Percentiles rank a stretch among this genome's conserved stretches.
phyloP scores from a whole-genome alignment of 2,329 filamentous ascomycete genomes.

The Trichoderma guizhouense region DNA sequence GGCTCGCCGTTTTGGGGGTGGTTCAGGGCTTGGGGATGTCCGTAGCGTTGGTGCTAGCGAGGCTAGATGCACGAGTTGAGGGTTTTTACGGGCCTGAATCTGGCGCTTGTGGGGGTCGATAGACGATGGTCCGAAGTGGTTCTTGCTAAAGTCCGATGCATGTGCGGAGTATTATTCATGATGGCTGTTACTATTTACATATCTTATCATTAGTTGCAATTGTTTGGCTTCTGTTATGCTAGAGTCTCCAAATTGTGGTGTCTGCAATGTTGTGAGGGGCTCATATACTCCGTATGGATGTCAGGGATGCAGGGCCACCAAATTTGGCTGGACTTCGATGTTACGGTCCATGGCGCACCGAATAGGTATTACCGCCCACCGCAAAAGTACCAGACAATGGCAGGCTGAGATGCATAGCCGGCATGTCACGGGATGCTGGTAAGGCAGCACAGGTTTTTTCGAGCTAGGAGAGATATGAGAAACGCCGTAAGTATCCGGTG shows the following conservation, averaged over 20 bases:
- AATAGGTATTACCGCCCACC: no score
- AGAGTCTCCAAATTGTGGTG: background rate
- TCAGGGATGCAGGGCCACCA: no score
- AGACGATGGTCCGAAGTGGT: background rate
- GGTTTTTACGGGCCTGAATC: background rate
- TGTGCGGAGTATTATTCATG: background rate
- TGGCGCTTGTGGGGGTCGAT: background rate
- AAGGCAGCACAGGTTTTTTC: background rate
- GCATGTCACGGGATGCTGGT: constrained; percentile 10
- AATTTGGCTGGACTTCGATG: background rate
- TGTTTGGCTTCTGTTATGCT: background rate
- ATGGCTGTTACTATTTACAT: background rate
- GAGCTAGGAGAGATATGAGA: background rate
- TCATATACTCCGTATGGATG: no score
- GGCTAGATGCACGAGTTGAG: background rate
- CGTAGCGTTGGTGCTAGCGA: background rate
- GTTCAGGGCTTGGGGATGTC: background rate
- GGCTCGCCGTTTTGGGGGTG: background rate
- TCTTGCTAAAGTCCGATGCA: background rate
- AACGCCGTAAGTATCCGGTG: background rate
- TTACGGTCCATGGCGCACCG: no score
- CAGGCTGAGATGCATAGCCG: constrained; percentile 7
- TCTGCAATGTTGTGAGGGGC: background rate
- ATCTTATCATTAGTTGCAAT: background rate
- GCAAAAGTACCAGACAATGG: background rate